phyloP scores from a whole-genome alignment of 2,329 filamentous ascomycete genomes.

The Stemphylium vesicarium region DNA sequence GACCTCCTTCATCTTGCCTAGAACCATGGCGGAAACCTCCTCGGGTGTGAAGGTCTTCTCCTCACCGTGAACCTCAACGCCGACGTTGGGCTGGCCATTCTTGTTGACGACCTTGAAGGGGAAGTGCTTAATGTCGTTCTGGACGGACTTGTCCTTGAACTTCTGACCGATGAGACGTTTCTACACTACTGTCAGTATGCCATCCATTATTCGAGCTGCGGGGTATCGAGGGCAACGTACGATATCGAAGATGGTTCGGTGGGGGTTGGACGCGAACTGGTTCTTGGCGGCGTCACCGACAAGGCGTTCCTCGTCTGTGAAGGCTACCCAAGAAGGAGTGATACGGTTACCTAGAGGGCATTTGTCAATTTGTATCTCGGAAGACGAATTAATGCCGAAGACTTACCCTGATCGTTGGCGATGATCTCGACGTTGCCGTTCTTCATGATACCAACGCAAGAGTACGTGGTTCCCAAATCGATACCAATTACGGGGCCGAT shows the following conservation, averaged over 20 bases:
- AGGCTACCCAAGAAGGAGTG: conserved; percentile 81
- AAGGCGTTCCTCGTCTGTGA: conserved; percentile 94
- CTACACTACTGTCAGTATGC: conserved; percentile 43
- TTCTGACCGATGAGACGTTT: conserved; percentile 62
- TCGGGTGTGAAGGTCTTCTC: conserved; percentile 79
- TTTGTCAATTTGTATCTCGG: conserved; percentile 25
- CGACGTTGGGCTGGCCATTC: conserved; percentile 86
- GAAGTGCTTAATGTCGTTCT: conserved; percentile 96
- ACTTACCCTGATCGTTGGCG: conserved; percentile 52
- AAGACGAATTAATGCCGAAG: not conserved
- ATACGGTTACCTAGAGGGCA: conserved; percentile 50
- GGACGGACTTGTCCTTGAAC: conserved; percentile 70
- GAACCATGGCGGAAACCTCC: conserved; percentile 80
- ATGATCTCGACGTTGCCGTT: conserved; percentile 53
- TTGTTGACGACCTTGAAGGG: conserved; percentile 93
- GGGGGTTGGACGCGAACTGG: conserved; percentile 57
- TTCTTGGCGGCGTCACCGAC: conserved; percentile 81
- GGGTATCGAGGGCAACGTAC: conserved; percentile 28
- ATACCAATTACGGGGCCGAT: conserved; percentile 69
- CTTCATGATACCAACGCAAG: conserved; percentile 78
- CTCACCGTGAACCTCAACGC: conserved; percentile 70
- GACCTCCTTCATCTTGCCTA: conserved; percentile 74
- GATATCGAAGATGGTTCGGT: conserved; percentile 56
- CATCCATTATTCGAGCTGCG: not conserved
- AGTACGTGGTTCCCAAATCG: conserved; percentile 93